These are phyloP conservation scores for Lobosporangium transversale DNA, from an alignment of 192 early-diverging fungal genomes.

Conservation along the genomic window DNA sequence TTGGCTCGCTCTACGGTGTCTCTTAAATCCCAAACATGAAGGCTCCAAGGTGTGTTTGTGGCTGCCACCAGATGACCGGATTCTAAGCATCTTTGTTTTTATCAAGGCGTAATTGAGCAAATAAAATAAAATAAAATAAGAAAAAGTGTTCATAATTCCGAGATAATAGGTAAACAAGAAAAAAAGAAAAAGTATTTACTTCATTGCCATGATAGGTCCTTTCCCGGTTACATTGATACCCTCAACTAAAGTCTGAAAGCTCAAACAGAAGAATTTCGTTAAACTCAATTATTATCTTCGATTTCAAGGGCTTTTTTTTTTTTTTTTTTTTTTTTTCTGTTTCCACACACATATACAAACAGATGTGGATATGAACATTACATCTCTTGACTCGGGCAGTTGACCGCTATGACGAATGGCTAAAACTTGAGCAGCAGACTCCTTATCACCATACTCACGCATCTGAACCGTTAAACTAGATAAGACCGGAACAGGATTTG, in stretches of 20 bases:
- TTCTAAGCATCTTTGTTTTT: constrained; percentile 23
- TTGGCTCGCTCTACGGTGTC: constrained; percentile 5
- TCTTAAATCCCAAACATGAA: constrained; percentile 40
- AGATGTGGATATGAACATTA: neutral
- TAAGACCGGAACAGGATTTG: neutral
- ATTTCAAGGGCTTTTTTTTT: neutral
- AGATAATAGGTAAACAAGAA: no score
- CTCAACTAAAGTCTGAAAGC: constrained; percentile 18
- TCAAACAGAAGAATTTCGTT: neutral
- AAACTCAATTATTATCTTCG: neutral
- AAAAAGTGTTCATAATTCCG: no score
- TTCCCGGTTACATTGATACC: constrained; percentile 12
- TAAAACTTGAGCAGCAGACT: constrained; percentile 27
- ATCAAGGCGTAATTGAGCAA: no score
- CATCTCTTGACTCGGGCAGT: constrained; percentile 4
- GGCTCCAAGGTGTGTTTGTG: neutral
- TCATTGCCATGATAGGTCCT: constrained; percentile 22
- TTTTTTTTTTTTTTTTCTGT: neutral
- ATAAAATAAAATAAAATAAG: no score
- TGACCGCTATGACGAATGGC: constrained; percentile 12
- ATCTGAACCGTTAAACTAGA: constrained; percentile 40
- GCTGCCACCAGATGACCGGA: constrained; percentile 22
- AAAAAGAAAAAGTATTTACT: constrained; percentile 16
- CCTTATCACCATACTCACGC: constrained; percentile 44
- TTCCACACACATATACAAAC: neutral